Conservation (phyloP, 2,329 filamentous ascomycete genomes). For the Epichloe coenophiala region DNA sequence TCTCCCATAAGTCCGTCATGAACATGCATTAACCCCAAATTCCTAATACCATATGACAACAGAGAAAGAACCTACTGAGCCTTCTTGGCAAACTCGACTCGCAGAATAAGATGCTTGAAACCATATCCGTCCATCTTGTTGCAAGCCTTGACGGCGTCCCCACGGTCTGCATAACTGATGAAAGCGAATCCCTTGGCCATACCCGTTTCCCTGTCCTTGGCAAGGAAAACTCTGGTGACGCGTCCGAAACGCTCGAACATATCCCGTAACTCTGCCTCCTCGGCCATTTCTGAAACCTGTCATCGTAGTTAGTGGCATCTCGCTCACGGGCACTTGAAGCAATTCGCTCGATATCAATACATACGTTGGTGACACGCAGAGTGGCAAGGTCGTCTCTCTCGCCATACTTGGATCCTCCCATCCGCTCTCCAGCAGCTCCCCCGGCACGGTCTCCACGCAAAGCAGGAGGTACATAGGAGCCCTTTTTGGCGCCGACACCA, state of each 20-base stretch:
- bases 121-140: slow-evolving; percentile 96
- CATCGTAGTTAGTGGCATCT: slow-evolving; percentile 14
- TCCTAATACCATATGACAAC: background rate
- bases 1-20: background rate
- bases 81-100: slow-evolving; percentile 81
- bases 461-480: slow-evolving; percentile 89
- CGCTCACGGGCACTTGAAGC: slow-evolving; percentile 1
- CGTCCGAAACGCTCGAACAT: slow-evolving; percentile 97
- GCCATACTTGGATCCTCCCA: slow-evolving; percentile 67
- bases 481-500: slow-evolving; percentile 50
- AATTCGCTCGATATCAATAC: slow-evolving; percentile 22
- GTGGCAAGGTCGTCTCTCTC: slow-evolving; percentile 95
- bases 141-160: slow-evolving; percentile 83
- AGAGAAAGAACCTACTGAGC: slow-evolving; percentile 25
- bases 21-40: slow-evolving; percentile 4
- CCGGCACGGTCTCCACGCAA: slow-evolving; percentile 53
- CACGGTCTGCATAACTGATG: slow-evolving; percentile 86
- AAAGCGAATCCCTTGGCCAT: slow-evolving; percentile 98
- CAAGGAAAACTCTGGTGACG: slow-evolving; percentile 93
- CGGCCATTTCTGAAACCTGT: slow-evolving; percentile 90
- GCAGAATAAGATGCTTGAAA: slow-evolving; percentile 76
- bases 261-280: slow-evolving; percentile 87
- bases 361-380: slow-evolving; percentile 91
- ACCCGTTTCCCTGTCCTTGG: slow-evolving; percentile 93
- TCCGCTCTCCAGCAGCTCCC: slow-evolving; percentile 60